Percentiles rank a stretch among this genome's conserved stretches.
Conservation (phyloP, 116 monocot species). For the Posidonia oceanica region DNA sequence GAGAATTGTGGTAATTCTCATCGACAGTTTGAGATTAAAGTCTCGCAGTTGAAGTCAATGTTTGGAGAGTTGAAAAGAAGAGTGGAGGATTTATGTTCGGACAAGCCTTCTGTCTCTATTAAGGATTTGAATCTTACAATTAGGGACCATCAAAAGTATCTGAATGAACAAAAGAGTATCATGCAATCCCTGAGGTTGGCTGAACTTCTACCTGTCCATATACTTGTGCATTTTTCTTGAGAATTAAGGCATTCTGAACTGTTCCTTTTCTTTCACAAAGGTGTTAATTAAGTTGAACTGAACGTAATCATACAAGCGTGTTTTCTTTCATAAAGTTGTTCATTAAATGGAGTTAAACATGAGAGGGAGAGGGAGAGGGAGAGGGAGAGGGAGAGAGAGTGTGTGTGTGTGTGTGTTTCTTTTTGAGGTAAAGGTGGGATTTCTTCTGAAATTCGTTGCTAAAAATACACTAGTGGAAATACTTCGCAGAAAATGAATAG, state of each 20-base stretch:
- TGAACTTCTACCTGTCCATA: not conserved
- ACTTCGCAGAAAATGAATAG: no score
- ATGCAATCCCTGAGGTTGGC: constrained; percentile 92
- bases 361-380: no score
- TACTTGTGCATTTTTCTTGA: not conserved
- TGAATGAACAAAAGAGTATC: constrained; percentile 71
- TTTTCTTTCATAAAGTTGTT: no score
- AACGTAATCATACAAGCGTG: no score
- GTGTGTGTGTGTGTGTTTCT: no score
- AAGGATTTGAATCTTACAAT: constrained; percentile 54
- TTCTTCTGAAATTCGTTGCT: no score
- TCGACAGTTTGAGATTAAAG: constrained; percentile 78
- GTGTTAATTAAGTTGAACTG: no score
- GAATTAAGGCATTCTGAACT: not conserved
- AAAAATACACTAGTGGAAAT: no score
- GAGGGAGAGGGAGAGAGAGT: no score
- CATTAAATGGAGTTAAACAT: no score
- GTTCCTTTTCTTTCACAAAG: no score
- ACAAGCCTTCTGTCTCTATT: constrained; percentile 28
- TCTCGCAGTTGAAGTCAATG: constrained; percentile 61
- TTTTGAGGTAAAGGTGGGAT: no score
- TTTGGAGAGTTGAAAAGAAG: constrained; percentile 66
- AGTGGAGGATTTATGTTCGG: constrained; percentile 39
- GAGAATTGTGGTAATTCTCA: constrained; percentile 62
- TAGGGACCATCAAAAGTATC: constrained; percentile 48